Evolutionary conservation across 2,329 filamentous ascomycete species (phyloP).

Genomic region (Fusarium sp.): DNA sequence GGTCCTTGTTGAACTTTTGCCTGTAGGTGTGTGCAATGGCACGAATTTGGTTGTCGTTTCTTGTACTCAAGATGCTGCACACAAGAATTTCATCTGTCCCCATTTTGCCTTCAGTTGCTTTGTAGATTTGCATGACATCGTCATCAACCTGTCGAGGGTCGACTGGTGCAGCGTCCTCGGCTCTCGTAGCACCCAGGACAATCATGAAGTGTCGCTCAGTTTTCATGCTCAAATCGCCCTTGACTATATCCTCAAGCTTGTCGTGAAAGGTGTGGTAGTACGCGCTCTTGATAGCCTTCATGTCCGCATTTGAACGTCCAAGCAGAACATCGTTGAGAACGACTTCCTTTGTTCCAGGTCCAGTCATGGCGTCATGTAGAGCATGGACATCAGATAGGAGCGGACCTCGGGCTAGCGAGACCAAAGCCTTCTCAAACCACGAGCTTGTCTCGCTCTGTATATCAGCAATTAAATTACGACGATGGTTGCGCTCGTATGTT

Average conservation of each 20-base stretch:
- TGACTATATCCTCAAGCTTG: constrained; percentile 77
- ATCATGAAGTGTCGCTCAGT: constrained; percentile 88
- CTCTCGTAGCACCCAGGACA: constrained; percentile 77
- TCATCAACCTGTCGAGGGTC: constrained; percentile 78
- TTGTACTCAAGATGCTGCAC: constrained; percentile 79
- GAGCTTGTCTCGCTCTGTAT: constrained; percentile 81
- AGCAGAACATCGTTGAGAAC: constrained; percentile 89
- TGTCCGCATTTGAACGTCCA: constrained; percentile 84
- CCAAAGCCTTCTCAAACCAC: constrained; percentile 78
- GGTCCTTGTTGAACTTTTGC: constrained; percentile 73
- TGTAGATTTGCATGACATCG: constrained; percentile 81
- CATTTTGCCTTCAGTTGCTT: constrained; percentile 77
- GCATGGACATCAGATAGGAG: constrained; percentile 79
- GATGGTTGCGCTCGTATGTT: constrained; percentile 72
- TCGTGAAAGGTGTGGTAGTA: constrained; percentile 76
- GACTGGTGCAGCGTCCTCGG: constrained; percentile 81
- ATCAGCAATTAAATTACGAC: constrained; percentile 77
- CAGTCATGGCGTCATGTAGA: constrained; percentile 77
- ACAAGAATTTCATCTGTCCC: constrained; percentile 81
- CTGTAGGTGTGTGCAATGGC: constrained; percentile 83
- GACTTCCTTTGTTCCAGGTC: constrained; percentile 85
- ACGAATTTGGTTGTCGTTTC: constrained; percentile 84
- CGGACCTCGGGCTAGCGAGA: constrained; percentile 82
- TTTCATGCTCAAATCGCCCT: constrained; percentile 83
- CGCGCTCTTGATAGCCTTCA: constrained; percentile 83